Evolutionary conservation across 495 filamentous ascomycete species (phyloP).

Genomic region (Lasiosphaeria ovina): DNA sequence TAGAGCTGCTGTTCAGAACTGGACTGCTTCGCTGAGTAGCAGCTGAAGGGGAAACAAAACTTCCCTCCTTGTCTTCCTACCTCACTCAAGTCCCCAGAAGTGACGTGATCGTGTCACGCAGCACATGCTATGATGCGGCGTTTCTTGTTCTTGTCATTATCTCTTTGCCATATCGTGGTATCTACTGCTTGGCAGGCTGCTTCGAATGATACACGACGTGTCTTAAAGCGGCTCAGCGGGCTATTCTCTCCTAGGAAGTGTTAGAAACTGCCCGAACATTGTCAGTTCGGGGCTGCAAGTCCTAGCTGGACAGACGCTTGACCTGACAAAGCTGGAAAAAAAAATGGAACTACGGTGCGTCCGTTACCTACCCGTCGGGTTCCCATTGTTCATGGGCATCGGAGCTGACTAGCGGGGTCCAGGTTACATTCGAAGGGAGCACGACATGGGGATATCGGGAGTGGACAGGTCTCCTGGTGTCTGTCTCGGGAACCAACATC

Average conservation of each 20-base stretch:
- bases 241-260: conserved; percentile 3
- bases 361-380: conserved; percentile 9
- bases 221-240: conserved; percentile 9
- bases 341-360: conserved; percentile 6
- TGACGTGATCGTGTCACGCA: too few species aligned
- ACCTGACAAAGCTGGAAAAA: conserved; percentile 7
- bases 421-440: conserved; percentile 46
- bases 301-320: conserved; percentile 10
- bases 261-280: conserved; percentile 9
- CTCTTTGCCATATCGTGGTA: too few species aligned
- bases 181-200: too few species aligned
- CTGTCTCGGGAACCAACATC: conserved; percentile 47
- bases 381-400: not conserved
- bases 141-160: too few species aligned
- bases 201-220: not conserved
- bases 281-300: conserved; percentile 12
- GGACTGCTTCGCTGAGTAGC: too few species aligned
- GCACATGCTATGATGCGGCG: too few species aligned
- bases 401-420: not conserved
- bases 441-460: conserved; percentile 30
- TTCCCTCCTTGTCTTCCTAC: too few species aligned
- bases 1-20: too few species aligned
- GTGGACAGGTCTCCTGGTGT: conserved; percentile 50
- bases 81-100: too few species aligned
- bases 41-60: too few species aligned